These are phyloP conservation scores for Irpex sp. DNA, from an alignment of 1,284 basidiomycete species.

Conservation along the genomic window DNA sequence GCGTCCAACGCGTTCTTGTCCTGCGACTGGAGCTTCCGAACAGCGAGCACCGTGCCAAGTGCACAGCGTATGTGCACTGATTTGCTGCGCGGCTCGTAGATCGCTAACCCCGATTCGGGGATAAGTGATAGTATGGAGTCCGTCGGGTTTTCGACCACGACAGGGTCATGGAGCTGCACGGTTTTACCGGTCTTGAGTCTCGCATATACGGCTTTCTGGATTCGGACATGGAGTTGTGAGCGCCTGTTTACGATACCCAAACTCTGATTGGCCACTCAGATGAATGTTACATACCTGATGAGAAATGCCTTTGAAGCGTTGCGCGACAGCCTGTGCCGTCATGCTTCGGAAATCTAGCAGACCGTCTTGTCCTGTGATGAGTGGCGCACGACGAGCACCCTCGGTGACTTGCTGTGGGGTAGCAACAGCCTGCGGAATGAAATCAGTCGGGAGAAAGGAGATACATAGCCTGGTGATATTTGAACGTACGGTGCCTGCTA, in stretches of 20 bases:
- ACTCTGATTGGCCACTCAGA: neutral
- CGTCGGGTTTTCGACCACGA: conserved; percentile 20
- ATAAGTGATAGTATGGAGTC: conserved; percentile 19
- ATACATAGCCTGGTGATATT: neutral
- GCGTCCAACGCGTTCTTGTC: conserved; percentile 37
- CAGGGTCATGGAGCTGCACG: conserved; percentile 39
- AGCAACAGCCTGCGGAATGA: conserved; percentile 33
- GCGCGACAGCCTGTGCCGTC: conserved; percentile 50
- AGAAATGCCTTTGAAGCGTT: conserved; percentile 62
- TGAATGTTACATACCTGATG: conserved; percentile 53
- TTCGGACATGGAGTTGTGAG: neutral
- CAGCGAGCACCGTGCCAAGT: conserved; percentile 39
- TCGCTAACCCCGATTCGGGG: conserved; percentile 34
- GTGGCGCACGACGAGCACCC: conserved; percentile 48
- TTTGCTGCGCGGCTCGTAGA: conserved; percentile 32
- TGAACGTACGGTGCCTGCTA: conserved; percentile 42
- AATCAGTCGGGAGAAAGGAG: neutral
- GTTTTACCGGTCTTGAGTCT: conserved; percentile 37
- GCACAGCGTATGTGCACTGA: conserved; percentile 47
- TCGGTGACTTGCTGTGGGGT: conserved; percentile 37
- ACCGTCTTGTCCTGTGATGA: conserved; percentile 53
- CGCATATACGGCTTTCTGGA: conserved; percentile 42
- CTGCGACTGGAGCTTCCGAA: conserved; percentile 53
- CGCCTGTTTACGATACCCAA: neutral
- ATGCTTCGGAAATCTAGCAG: conserved; percentile 52